Base-by-base conservation (phyloP, 805 yeast genomes). In the Candida insectalens region DNA sequence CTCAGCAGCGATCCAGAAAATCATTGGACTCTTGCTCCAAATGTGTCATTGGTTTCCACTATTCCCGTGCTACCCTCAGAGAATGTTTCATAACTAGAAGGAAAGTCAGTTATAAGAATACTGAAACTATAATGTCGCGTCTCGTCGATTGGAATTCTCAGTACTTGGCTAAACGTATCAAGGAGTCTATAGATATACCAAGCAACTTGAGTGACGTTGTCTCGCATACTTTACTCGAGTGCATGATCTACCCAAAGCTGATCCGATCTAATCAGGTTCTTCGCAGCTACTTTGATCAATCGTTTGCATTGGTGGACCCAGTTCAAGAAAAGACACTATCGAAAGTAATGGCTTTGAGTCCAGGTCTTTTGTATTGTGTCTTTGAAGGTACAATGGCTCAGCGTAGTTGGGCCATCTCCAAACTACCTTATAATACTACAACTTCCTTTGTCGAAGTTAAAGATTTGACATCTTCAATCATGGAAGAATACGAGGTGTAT, bases 401-500 rank as follows among this genome's bases (percentile, higher is more conserved):
- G 42, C 57, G 62, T 22, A 39, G 45, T 2, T 77, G 81, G 79
- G 69, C 79, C 0, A 42, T 60, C 35, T 38, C 51, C 38, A 20
- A 50, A 45, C 35, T 48, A 53, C 41, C 57, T 38, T 25, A 41
- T 39, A 22, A 36, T 38, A 2, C 37, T 35, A 30, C 41, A 37
- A 5, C 21, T 39, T 8, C 25, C 32, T 21, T 30, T 38, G 36
- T 42, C 17, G 26, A 30, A 2, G 29, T 27, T 9, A 29, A 44
- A 9, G 53, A 50, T 28, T 43, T 60, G 27, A 51, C 61, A 10
- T 42, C 57, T 6, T 60, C 70, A 22, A 49, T 74, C 1, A 42
- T 68, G 5, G 81, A 76, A 44, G 88, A 81, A 46, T 70, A 68
- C 38, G 65, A 62, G 31, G 44, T 56, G 3, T 76, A 77, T 46